Percentiles rank a stretch among this genome's conserved stretches.
phyloP scores from a whole-genome alignment of 768 basidiomycete species.

The Pleurotus sapidus region DNA sequence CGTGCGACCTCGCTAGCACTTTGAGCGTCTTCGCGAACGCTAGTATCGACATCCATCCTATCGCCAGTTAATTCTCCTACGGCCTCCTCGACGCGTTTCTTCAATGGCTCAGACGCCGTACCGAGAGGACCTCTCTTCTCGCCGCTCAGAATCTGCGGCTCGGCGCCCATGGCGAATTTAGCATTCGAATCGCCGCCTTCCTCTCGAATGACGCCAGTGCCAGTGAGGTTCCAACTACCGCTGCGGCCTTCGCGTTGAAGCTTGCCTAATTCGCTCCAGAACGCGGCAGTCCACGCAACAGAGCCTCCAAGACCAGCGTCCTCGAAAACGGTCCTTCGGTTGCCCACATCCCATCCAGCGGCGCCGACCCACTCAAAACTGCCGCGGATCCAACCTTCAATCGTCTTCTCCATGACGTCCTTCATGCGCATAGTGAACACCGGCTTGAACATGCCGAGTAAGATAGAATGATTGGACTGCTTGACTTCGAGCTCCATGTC shows the following conservation, averaged over 20 bases:
- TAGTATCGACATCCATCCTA: slow-evolving; percentile 19
- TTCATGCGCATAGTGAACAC: slow-evolving; percentile 54
- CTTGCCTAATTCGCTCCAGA: slow-evolving; percentile 70
- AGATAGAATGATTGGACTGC: slow-evolving; percentile 61
- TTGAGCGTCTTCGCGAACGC: slow-evolving; percentile 10
- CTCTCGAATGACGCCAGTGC: slow-evolving; percentile 62
- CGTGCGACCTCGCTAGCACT: slow-evolving; percentile 17
- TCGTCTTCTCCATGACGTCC: slow-evolving; percentile 55
- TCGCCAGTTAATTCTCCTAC: slow-evolving; percentile 14
- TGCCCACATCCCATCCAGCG: slow-evolving; percentile 55
- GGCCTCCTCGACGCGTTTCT: slow-evolving; percentile 29
- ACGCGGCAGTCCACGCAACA: slow-evolving; percentile 49
- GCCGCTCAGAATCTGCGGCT: slow-evolving; percentile 69
- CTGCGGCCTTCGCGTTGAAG: slow-evolving; percentile 37
- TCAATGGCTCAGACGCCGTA: slow-evolving; percentile 40
- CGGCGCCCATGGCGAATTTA: slow-evolving; percentile 64
- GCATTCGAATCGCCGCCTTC: slow-evolving; percentile 30
- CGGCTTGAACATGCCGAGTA: slow-evolving; percentile 62
- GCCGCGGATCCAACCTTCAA: slow-evolving; percentile 52
- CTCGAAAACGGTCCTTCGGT: slow-evolving; percentile 59
- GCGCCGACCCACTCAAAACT: slow-evolving; percentile 52
- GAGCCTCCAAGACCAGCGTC: slow-evolving; percentile 57
- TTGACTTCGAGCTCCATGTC: slow-evolving; percentile 53
- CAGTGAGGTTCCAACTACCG: slow-evolving; percentile 43
- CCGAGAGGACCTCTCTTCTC: slow-evolving; percentile 69